Base-by-base conservation (phyloP, 345 rosid genomes). In the Salix caprea region DNA sequence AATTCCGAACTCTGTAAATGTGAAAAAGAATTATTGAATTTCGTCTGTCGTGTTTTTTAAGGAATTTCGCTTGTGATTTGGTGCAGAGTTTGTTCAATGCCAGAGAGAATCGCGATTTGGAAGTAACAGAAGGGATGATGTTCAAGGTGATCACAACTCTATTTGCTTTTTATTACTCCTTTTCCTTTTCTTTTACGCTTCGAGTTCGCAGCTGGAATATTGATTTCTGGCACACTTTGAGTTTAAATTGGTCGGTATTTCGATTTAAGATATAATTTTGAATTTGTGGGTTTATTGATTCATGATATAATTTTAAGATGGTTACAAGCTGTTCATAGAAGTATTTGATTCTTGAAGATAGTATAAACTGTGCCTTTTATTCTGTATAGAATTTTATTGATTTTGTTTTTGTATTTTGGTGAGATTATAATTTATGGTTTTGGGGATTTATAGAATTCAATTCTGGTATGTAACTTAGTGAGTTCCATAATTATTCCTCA, bases 91-190 rank as follows among this genome's bases (percentile, higher is more conserved):
- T 18, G 60, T 71, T 40, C 64, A 15, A 42, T 8, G 46, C 11
- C 65, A 67, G 30, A 82, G 66, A 77, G 80, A 71, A 74, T 78
- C 86, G 6, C 72, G 76, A 78, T 74, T 82, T 67, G 70, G 73
- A 82, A 79, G 65, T 64, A 69, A 70, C 78, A 64, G 61, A 37
- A 78, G 60, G 65, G 81, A 83, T 24, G 89, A 83, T 46, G 76
- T 79, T 67, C 85, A 70, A 62, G 67, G 32, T 58, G 83, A 83
- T 86, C 82, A 78, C 56, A 77, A 2, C 72, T 19, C 7, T 67
- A 5, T 30, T 44, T 42, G 10, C 36, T 21, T 15, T 15, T 13
- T 26, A 6, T 21, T 2, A 9, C 28, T 4, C 10, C 21, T 15
- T 50, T 28, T 58, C 7, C 1, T 15, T 58, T 9, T 37, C 10